Evolutionary conservation across 352 stramenopile species (phyloP).

Genomic region (Pythium graminicola): DNA sequence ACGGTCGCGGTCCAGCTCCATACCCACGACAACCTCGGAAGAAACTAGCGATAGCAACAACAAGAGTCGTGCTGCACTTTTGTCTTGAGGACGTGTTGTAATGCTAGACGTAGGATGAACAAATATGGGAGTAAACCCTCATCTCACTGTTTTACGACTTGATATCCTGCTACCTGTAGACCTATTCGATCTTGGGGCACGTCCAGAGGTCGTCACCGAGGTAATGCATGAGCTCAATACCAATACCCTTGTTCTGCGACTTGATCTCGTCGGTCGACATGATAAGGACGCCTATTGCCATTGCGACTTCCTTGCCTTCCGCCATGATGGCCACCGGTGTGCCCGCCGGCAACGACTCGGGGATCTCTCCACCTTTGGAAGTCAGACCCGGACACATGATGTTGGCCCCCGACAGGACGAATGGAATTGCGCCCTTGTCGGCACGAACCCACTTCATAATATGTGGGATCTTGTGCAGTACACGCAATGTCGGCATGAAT

Average conservation of each 20-base stretch:
- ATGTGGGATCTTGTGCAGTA: constrained; percentile 93
- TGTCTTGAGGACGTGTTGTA: too few species aligned
- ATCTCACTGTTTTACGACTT: background rate
- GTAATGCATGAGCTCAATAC: constrained; percentile 96
- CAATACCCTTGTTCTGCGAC: constrained; percentile 94
- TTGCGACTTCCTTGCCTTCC: constrained; percentile 95
- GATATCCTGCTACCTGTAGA: background rate
- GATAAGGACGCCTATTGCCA: constrained; percentile 95
- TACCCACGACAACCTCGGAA: constrained; percentile 25
- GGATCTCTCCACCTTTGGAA: constrained; percentile 91
- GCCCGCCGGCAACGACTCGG: constrained; percentile 73
- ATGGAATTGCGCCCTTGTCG: constrained; percentile 97
- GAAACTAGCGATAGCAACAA: background rate
- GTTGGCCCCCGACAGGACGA: constrained; percentile 96
- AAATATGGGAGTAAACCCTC: background rate
- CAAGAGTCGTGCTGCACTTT: background rate
- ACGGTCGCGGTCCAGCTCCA: constrained; percentile 30
- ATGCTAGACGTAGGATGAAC: too few species aligned
- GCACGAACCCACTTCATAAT: constrained; percentile 92
- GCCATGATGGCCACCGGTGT: constrained; percentile 94
- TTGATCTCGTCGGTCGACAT: constrained; percentile 96
- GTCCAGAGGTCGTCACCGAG: constrained; percentile 96
- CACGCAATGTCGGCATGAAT: constrained; percentile 94
- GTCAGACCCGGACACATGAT: constrained; percentile 98
- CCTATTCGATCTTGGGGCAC: constrained; percentile 57